Evolutionary conservation across 2,329 filamentous ascomycete species (phyloP), one percentile per base, ranked within the genome.

Genomic region (Trichophyton verrucosum): DNA sequence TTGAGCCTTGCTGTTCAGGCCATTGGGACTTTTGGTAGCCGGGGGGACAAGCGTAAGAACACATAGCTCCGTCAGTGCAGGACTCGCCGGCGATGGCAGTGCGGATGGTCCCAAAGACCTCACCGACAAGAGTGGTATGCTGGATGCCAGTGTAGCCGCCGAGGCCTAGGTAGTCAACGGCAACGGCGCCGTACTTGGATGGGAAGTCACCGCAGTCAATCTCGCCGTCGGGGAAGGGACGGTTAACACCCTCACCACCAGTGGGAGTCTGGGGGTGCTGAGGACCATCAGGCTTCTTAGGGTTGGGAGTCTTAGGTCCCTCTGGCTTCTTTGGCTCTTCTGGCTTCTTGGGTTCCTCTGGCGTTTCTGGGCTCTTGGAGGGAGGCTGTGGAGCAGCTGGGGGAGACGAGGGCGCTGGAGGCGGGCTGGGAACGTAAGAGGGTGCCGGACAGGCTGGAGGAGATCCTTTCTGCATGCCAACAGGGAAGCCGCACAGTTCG

Each of bases 21-120:
- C 91, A 97, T 72, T 97, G 92, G 2, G 87, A 82, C 82, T 96
- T 96, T 74, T 94, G 85, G 75, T 94, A 95, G 53, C 92, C 92
- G 30, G 85, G 76, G n/a, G 89, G 88, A 79, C 94, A 99, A 61
- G 89, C 86, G 70, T 97, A 97, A 1, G 91, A 95, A 81, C 92
- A 96, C 80, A 91, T 91, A 62, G 79, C 76, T 57, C 84, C 86
- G 8, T 78, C 68, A 7, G 68, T 72, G 76, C 89, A 92, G 63
- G 74, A 74, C 15, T 82, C 75, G 15, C 86, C 87, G 17, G 77
- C 77, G 55, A 85, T 74, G 27, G 81, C 84, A 46, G 85, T 85
- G 58, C 82, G 78, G 63, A 91, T 89, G 63, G 82, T 81, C 71
- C 76, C 78, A 70, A 95, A 86, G 57, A 81, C 69, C 13, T 77